Conservation (phyloP, 2,329 filamentous ascomycete species). For the Epichloe typhina region DNA sequence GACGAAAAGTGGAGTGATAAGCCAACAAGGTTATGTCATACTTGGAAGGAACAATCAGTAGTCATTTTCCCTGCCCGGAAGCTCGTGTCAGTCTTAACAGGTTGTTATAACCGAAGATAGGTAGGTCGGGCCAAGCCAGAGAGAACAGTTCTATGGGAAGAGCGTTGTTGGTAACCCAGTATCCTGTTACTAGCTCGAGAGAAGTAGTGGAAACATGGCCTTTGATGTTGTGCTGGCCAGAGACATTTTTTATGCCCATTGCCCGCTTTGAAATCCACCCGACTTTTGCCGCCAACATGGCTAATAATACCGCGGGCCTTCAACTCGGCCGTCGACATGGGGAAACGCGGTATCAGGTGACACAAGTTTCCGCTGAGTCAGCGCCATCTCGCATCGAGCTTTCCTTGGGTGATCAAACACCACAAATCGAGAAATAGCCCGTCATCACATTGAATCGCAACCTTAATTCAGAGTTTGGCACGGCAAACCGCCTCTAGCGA, state of each 20-base stretch:
- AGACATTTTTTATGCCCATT: constrained; percentile 13
- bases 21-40: constrained; percentile 12
- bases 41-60: constrained; percentile 32
- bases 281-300: neutral
- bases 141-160: constrained; percentile 8
- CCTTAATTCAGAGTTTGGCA: neutral
- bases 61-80: constrained; percentile 24
- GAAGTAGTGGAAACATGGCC: constrained; percentile 15
- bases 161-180: constrained; percentile 16
- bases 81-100: neutral
- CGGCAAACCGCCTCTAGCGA: neutral
- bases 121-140: neutral
- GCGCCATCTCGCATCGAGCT: neutral
- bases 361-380: constrained; percentile 1
- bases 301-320: neutral
- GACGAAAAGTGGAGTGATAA: neutral
- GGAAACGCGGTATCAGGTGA: constrained; percentile 3
- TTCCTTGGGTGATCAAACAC: neutral
- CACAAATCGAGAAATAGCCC: neutral
- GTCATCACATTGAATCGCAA: neutral
- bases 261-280: constrained; percentile 21
- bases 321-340: neutral
- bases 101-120: constrained; percentile 1
- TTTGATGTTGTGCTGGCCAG: constrained; percentile 15
- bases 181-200: constrained; percentile 15